Conservation (phyloP, 1,284 basidiomycete genomes). For the Cerrena zonata region DNA sequence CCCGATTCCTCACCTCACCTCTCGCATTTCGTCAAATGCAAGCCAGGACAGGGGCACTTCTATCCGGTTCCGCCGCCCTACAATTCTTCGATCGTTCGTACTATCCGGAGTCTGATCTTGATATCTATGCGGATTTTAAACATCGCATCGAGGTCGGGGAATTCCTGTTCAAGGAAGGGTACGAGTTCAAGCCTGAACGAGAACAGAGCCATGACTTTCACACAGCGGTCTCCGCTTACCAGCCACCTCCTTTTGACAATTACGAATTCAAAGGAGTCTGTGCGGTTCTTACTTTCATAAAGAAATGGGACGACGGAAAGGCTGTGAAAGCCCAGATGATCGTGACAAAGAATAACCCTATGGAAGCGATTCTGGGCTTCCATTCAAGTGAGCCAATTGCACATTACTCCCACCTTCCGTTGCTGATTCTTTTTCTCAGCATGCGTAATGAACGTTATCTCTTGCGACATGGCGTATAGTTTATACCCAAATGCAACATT, state of each 20-base stretch:
- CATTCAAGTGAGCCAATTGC: too few species aligned
- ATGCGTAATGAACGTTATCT: too few species aligned
- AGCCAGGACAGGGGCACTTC: conserved; percentile 12
- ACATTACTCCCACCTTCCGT: too few species aligned
- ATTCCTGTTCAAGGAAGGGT: conserved; percentile 10
- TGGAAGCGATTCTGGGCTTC: too few species aligned
- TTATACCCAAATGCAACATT: too few species aligned
- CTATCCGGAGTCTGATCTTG: conserved; percentile 15
- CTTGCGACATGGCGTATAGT: too few species aligned
- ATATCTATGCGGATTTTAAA: conserved; percentile 10
- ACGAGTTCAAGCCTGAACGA: not conserved
- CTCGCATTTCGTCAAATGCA: conserved; percentile 13
- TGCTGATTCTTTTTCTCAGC: too few species aligned
- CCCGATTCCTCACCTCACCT: conserved; percentile 11
- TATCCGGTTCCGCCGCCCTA: conserved; percentile 16
- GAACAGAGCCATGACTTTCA: not conserved
- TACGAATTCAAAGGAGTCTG: too few species aligned
- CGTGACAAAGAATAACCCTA: too few species aligned
- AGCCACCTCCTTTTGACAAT: not conserved
- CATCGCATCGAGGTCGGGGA: conserved; percentile 7
- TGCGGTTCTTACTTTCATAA: too few species aligned
- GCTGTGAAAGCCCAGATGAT: too few species aligned
- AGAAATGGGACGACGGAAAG: too few species aligned
- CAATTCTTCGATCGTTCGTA: conserved; percentile 15
- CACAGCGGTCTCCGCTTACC: not conserved